A percentile compares a stretch with the other conserved stretches of the same genome.
These are phyloP conservation scores for Scutellaria minor DNA, from an alignment of 257 asterid genomes.

Conservation along the genomic window DNA sequence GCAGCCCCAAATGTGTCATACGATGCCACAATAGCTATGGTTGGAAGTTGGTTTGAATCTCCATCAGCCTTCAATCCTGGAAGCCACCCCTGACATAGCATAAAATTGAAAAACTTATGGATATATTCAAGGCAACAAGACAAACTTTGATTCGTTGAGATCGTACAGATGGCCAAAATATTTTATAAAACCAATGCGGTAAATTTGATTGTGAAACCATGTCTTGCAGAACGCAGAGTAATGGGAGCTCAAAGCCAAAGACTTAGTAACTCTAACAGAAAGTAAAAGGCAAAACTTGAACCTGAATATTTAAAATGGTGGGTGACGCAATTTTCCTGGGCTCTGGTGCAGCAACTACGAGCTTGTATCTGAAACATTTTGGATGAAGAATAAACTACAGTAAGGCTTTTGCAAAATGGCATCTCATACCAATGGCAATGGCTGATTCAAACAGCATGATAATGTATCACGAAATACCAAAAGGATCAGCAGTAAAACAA, in stretches of 20 bases:
- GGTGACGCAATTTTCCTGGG: conserved; percentile 92
- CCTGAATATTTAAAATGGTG: conserved; percentile 86
- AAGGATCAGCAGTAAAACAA: conserved; percentile 25
- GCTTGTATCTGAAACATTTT: conserved; percentile 68
- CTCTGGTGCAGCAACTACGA: conserved; percentile 81
- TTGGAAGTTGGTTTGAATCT: conserved; percentile 89
- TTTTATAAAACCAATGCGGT: not conserved
- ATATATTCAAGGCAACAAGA: too few relatives aligned
- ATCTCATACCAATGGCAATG: conserved; percentile 12
- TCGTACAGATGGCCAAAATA: not conserved
- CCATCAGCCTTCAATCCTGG: conserved; percentile 89
- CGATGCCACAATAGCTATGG: conserved; percentile 98
- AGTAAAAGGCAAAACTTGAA: conserved; percentile 35
- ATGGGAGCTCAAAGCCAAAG: not conserved
- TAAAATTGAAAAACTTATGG: conserved; percentile 10
- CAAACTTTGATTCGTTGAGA: too few relatives aligned
- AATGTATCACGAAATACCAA: conserved; percentile 10
- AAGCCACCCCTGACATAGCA: conserved; percentile 86
- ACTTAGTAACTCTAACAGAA: conserved; percentile 15
- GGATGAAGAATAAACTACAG: conserved; percentile 25
- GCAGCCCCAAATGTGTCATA: conserved; percentile 99
- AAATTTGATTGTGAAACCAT: too few relatives aligned
- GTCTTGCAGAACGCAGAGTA: too few relatives aligned
- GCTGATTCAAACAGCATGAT: not conserved
- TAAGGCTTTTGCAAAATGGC: conserved; percentile 2